Evolutionary conservation across 805 yeast genomes (phyloP).

Genomic region (Wickerhamomyces queroliae): DNA sequence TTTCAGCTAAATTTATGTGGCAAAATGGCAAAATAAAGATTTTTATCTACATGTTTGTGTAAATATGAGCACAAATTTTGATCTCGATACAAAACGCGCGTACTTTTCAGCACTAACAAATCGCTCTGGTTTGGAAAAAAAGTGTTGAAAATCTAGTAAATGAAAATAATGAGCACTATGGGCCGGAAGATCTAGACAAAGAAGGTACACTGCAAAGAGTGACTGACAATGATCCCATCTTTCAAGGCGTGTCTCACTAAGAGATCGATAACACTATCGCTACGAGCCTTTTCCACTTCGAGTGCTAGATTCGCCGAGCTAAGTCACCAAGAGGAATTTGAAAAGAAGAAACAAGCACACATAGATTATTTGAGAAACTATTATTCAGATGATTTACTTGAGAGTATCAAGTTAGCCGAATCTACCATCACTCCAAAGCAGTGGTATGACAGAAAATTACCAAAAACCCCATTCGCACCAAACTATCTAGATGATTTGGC

Average conservation of each 20-base stretch:
- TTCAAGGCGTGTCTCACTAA: background rate
- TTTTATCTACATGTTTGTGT: background rate
- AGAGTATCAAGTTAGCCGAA: conserved; percentile 80
- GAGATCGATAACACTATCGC: background rate
- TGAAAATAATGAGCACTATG: background rate
- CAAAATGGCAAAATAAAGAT: background rate
- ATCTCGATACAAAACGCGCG: conserved; percentile 2
- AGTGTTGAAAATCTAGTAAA: background rate
- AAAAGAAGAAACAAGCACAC: conserved; percentile 19
- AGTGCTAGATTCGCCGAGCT: background rate
- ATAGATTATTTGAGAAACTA: conserved; percentile 50
- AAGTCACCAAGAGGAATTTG: background rate
- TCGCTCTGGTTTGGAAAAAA: too few relatives aligned
- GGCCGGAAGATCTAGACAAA: background rate
- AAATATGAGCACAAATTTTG: conserved; percentile 3
- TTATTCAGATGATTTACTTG: conserved; percentile 77
- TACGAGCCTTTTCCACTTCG: background rate
- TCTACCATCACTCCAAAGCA: conserved; percentile 62
- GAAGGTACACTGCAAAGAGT: background rate
- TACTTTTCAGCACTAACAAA: conserved; percentile 11
- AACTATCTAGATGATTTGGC: conserved; percentile 66
- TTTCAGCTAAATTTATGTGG: too few relatives aligned
- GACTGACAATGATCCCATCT: background rate
- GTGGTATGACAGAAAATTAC: conserved; percentile 36
- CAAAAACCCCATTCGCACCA: conserved; percentile 57